Evolutionary conservation across 1,284 basidiomycete species (phyloP), one percentile per base, ranked within the genome.

Genomic region (Calocybe gambosa): DNA sequence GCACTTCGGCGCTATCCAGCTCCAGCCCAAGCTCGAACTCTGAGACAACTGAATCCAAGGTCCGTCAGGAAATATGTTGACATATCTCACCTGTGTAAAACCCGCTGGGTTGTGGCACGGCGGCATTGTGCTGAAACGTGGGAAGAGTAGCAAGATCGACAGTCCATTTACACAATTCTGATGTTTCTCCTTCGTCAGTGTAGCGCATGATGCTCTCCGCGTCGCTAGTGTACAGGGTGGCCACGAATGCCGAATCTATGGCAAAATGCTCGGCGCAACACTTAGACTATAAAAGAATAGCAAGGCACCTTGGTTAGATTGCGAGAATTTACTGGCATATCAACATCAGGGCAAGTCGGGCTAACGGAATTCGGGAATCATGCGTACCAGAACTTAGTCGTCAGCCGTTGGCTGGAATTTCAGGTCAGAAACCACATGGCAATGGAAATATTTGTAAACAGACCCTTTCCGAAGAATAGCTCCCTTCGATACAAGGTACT

Each of bases 151-250:
- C 77, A 42, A 91, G 70, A 63, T 91, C 84, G 36, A 90, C 87
- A 5, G 82, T 87, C 89, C 89, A 91, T 65, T 86, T 83, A 68
- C 89, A 91, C 44, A 91, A 67, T 58, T 89, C 86, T 42, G 61
- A 68, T 10, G 78, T 82, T 57, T 84, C 84, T 12, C 83, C 84
- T 68, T 90, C 87, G 59, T 90, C 88, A 4, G 82, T 85, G 58
- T 87, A 89, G 48, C 87, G 72, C 81, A 88, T 85, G 45, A 83
- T 71, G 56, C 73, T 77, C 54, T 86, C 83, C 16, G 71, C 70
- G 48, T 89, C 83, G 21, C 83, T 83, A 3, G 84, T 86, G 61
- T 80, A 91, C 47, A 91, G 64, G 40, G 84, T 80, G 15, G 87
- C 88, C 43, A 85, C 78, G 57, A 91, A 91, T 28, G 78, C 68